A percentile compares a stretch with the other conserved stretches of the same genome.
Evolutionary conservation across 345 rosid species (phyloP).

Genomic region (Anastatica hierochuntica): DNA sequence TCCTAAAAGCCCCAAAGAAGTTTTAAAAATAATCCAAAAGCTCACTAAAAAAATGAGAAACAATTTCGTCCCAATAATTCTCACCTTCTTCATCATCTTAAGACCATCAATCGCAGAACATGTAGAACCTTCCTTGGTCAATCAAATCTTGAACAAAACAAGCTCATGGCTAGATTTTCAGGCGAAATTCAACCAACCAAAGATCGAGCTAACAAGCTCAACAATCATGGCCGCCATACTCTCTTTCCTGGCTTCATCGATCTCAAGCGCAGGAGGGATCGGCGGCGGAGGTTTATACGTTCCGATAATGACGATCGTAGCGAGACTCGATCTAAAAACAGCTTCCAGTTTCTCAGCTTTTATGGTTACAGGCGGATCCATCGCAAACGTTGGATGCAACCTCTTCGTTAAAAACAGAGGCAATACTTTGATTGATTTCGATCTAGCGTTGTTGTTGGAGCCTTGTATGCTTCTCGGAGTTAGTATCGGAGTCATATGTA

Average conservation of each 20-base stretch:
- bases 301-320: conserved; percentile 57
- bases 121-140: neutral
- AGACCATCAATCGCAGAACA: conserved; percentile 7
- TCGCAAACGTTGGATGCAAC: conserved; percentile 63
- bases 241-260: conserved; percentile 60
- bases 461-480: conserved; percentile 88
- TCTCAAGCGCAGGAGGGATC: conserved; percentile 89
- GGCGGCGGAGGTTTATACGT: conserved; percentile 86
- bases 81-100: conserved; percentile 8
- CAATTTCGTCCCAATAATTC: conserved; percentile 11
- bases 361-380: conserved; percentile 86
- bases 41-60: conserved; percentile 7
- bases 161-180: conserved; percentile 22
- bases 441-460: conserved; percentile 57
- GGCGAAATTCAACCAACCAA: conserved; percentile 16
- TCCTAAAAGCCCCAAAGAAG: neutral
- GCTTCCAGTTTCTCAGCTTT: conserved; percentile 78
- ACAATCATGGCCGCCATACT: conserved; percentile 35
- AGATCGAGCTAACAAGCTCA: conserved; percentile 26
- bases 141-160: conserved; percentile 19
- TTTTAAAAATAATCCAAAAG: neutral
- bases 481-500: conserved; percentile 70
- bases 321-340: conserved; percentile 62
- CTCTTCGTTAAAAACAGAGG: conserved; percentile 32
- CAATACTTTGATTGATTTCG: conserved; percentile 46